Percentiles rank a stretch among this genome's conserved stretches.
phyloP scores from a whole-genome alignment of 139 green algal species.

The Auxenochlorella pyrenoidosa region DNA sequence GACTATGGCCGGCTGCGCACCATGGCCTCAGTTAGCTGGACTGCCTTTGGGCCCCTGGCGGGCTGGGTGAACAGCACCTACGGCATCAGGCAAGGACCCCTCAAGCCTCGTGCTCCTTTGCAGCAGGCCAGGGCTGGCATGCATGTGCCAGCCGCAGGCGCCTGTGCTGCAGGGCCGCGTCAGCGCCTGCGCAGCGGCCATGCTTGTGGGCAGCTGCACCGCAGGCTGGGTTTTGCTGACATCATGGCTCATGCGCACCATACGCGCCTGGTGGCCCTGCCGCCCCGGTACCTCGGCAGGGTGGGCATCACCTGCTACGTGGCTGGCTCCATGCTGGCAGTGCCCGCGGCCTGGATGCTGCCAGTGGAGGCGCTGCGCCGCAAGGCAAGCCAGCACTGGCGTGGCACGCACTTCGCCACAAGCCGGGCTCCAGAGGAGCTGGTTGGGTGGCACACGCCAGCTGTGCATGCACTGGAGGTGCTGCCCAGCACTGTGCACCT shows the following conservation, averaged over 20 bases:
- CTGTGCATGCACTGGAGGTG: neutral
- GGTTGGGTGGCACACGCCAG: neutral
- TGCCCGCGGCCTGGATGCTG: slow-evolving; percentile 22
- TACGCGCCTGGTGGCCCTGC: neutral
- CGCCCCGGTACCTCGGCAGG: neutral
- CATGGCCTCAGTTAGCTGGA: slow-evolving; percentile 19
- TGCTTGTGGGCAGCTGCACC: no score
- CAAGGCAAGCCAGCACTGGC: neutral
- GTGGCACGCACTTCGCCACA: no score
- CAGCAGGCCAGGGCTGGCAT: neutral
- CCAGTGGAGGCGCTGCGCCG: slow-evolving; percentile 18
- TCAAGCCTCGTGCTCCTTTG: no score
- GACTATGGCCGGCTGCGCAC: slow-evolving; percentile 37
- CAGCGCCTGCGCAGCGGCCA: no score
- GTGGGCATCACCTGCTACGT: slow-evolving; percentile 26
- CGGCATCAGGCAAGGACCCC: slow-evolving; percentile 7
- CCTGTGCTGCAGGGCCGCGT: no score
- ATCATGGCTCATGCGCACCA: neutral
- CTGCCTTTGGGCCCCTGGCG: slow-evolving; percentile 16
- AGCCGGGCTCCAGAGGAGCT: no score
- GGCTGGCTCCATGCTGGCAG: neutral
- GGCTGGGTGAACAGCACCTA: slow-evolving; percentile 20
- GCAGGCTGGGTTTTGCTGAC: no score
- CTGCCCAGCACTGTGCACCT: neutral
- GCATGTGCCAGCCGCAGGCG: no score